These are phyloP conservation scores for Butyriboletus appendiculatus DNA, from an alignment of 1,284 basidiomycete genomes.

Conservation along the genomic window DNA sequence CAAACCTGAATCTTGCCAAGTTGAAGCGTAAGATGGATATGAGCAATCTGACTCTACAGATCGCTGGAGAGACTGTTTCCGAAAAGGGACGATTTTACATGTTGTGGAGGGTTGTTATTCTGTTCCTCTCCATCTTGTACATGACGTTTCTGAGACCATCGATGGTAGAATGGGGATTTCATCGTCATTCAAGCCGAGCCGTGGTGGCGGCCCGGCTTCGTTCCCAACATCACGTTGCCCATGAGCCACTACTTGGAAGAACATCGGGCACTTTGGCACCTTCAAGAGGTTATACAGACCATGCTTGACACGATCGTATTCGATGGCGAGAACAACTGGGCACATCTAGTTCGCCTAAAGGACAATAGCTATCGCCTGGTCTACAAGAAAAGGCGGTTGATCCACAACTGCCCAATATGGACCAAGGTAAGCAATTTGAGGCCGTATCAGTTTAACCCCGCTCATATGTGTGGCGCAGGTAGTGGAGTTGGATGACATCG, in stretches of 20 bases:
- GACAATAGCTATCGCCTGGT: constrained; percentile 37
- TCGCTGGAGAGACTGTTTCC: constrained; percentile 12
- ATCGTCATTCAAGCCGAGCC: constrained; percentile 44
- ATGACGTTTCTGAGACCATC: constrained; percentile 10
- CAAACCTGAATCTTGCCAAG: constrained; percentile 19
- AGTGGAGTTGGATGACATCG: constrained; percentile 35
- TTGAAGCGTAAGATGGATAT: constrained; percentile 32
- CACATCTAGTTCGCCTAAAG: constrained; percentile 38
- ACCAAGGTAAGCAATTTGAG: constrained; percentile 29
- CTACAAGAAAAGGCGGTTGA: constrained; percentile 33
- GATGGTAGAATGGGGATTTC: constrained; percentile 34
- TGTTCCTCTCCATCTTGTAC: background rate
- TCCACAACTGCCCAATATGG: constrained; percentile 41
- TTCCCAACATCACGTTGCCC: background rate
- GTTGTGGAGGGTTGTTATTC: constrained; percentile 30
- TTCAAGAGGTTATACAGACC: constrained; percentile 38
- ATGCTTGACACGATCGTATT: constrained; percentile 43
- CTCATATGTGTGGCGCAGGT: constrained; percentile 20
- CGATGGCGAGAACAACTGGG: constrained; percentile 44
- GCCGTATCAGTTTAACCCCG: constrained; percentile 5
- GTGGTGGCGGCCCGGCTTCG: constrained; percentile 20
- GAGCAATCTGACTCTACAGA: constrained; percentile 21
- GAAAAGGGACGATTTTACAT: constrained; percentile 26
- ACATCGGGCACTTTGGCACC: constrained; percentile 21
- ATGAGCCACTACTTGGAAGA: constrained; percentile 16